phyloP scores from a whole-genome alignment of 2,329 filamentous ascomycete species.

The Aureobasidium namibiae region DNA sequence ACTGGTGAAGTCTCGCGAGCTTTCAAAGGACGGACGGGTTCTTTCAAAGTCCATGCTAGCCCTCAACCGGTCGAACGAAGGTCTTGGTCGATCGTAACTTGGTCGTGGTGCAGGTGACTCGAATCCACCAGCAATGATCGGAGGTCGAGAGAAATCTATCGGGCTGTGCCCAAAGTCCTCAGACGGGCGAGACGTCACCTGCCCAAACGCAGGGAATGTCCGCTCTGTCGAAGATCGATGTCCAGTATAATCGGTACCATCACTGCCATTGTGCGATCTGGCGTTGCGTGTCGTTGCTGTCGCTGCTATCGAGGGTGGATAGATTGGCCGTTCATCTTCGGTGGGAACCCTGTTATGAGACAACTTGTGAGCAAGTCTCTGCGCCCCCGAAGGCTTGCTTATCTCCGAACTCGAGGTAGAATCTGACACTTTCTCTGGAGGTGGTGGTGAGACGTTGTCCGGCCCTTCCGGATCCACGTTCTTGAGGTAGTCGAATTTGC shows the following conservation, averaged over 20 bases:
- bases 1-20: conserved; percentile 82
- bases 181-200: conserved; percentile 10
- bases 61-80: conserved; percentile 81
- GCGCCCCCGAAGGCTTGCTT: conserved; percentile 31
- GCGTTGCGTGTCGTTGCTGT: conserved; percentile 73
- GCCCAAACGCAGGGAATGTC: conserved; percentile 30
- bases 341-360: conserved; percentile 44
- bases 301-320: conserved; percentile 76
- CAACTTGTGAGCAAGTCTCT: conserved; percentile 41
- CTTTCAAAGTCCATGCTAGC: conserved; percentile 72
- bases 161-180: conserved; percentile 5
- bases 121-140: background rate
- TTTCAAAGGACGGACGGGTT: conserved; percentile 68
- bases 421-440: conserved; percentile 35
- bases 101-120: conserved; percentile 6
- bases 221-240: conserved; percentile 33
- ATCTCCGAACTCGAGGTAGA: conserved; percentile 53
- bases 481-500: conserved; percentile 70
- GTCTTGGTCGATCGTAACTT: conserved; percentile 54
- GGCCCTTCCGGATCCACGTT: conserved; percentile 36
- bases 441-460: conserved; percentile 35
- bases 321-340: conserved; percentile 86
- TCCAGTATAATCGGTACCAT: conserved; percentile 80
- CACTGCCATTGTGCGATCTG: conserved; percentile 81
- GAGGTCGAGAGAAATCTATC: conserved; percentile 19